Evolutionary conservation across 2,329 filamentous ascomycete species (phyloP).

Genomic region (Xylariaceae sp.): DNA sequence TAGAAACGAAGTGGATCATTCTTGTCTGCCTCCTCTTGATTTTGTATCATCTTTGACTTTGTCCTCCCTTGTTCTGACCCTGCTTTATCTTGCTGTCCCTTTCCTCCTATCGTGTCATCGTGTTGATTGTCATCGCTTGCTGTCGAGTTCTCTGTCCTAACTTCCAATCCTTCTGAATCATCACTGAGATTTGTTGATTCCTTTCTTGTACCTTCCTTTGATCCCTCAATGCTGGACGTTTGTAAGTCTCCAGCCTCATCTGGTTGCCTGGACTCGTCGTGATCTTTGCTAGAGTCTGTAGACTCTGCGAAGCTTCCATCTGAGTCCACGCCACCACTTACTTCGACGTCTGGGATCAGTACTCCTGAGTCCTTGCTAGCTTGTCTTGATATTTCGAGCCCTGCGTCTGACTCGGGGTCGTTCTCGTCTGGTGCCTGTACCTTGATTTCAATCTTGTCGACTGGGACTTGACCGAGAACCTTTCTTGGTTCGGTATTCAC

Average conservation of each 20-base stretch:
- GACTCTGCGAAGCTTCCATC: too few species aligned
- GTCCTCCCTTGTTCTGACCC: not conserved
- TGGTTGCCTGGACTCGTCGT: too few species aligned
- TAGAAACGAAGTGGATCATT: not conserved
- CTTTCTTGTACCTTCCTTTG: too few species aligned
- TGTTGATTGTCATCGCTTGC: too few species aligned
- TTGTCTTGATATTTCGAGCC: not conserved
- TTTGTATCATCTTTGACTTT: not conserved
- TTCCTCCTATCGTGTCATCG: not conserved
- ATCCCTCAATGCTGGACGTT: too few species aligned
- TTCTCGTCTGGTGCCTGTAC: not conserved
- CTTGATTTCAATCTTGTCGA: not conserved
- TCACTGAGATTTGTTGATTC: too few species aligned
- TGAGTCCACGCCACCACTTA: too few species aligned
- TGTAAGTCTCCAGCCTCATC: too few species aligned
- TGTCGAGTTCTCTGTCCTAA: too few species aligned
- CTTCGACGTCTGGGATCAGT: not conserved
- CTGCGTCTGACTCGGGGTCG: not conserved
- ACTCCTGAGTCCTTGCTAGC: not conserved
- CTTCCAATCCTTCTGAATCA: too few species aligned
- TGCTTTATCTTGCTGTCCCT: not conserved
- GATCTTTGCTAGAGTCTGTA: too few species aligned
- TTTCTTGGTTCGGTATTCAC: not conserved
- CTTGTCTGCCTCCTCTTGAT: conserved; percentile 4
- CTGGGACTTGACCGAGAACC: not conserved